Conservation (phyloP, 169 alveolate species). For the Amoebophrya sp. region DNA sequence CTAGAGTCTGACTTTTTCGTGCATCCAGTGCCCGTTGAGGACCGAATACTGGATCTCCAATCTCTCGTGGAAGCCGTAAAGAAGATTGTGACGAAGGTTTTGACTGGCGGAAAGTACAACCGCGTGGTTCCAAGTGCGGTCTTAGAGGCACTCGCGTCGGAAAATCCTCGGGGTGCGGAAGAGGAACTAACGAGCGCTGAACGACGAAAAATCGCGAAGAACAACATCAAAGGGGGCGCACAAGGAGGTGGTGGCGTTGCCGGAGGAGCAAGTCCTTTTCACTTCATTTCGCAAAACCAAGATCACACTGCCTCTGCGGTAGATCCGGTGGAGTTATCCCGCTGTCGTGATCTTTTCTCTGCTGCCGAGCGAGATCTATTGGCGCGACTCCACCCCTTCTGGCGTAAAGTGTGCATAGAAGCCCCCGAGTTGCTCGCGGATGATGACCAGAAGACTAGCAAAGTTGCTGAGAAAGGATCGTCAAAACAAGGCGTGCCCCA, state of each 20-base stretch:
- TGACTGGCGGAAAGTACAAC: neutral
- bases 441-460: no score
- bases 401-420: slow-evolving; percentile 11
- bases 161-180: neutral
- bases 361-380: neutral
- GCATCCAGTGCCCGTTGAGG: neutral
- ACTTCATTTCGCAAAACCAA: no score
- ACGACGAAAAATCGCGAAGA: neutral
- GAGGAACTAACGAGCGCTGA: neutral
- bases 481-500: no score
- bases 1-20: neutral
- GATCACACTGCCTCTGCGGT: no score
- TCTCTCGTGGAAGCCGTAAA: neutral
- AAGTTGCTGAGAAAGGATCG: no score
- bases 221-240: neutral
- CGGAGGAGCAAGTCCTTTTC: neutral
- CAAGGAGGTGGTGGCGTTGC: neutral
- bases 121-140: neutral
- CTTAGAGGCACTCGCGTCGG: neutral
- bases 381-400: neutral
- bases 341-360: neutral
- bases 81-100: neutral
- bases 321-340: no score
- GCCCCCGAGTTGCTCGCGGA: no score
- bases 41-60: neutral